phyloP scores from a whole-genome alignment of 2,329 filamentous ascomycete genomes.

The Phaeosphaeriaceae sp. region DNA sequence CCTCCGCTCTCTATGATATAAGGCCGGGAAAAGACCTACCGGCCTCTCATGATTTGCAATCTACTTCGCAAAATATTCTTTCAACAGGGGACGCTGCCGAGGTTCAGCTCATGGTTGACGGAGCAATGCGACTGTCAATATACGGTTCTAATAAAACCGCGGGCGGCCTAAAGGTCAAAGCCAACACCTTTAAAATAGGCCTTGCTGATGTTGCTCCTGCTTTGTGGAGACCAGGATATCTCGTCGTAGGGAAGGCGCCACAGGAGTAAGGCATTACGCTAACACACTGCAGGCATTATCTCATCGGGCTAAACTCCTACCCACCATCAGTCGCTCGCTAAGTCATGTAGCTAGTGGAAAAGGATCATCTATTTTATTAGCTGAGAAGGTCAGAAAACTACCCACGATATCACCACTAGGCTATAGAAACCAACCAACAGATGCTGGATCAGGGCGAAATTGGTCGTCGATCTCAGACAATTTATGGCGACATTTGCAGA shows the following conservation, averaged over 20 bases:
- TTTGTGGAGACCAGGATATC: conserved; percentile 49
- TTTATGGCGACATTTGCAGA: conserved; percentile 15
- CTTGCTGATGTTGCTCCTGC: conserved; percentile 49
- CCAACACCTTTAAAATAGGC: conserved; percentile 39
- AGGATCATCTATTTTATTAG: conserved; percentile 19
- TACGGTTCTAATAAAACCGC: conserved; percentile 25
- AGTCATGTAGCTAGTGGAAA: conserved; percentile 8
- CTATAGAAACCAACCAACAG: neutral
- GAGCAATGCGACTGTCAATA: conserved; percentile 46
- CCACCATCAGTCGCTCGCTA: conserved; percentile 48
- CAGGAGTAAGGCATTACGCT: conserved; percentile 2
- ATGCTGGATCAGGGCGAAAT: neutral
- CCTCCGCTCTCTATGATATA: neutral
- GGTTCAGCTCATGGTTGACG: conserved; percentile 37
- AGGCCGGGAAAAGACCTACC: neutral
- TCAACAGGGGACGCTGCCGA: neutral
- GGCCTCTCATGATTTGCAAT: neutral
- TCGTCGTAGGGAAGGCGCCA: conserved; percentile 27
- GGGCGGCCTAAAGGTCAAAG: conserved; percentile 36
- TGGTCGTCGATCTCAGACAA: conserved; percentile 2
- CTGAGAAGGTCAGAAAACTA: conserved; percentile 19
- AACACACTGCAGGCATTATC: conserved; percentile 33
- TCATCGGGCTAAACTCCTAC: conserved; percentile 45
- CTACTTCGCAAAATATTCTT: neutral
- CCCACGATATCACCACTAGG: neutral